Evolutionary conservation across 1,139 yeast genomes (phyloP).

Genomic region (Ogataea hybrid): DNA sequence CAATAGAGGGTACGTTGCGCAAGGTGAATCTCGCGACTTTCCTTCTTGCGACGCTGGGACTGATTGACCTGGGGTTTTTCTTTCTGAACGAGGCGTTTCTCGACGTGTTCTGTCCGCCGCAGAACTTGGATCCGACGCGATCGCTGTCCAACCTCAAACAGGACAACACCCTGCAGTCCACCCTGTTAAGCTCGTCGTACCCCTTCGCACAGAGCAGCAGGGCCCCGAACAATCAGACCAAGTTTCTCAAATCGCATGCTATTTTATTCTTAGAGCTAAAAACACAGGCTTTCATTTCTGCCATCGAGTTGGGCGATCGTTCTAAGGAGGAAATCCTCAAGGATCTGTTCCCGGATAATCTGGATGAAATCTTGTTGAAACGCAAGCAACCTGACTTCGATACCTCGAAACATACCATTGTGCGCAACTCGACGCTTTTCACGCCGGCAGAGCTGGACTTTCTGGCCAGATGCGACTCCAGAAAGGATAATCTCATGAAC

Average conservation of each 20-base stretch:
- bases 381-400: conserved; percentile 39
- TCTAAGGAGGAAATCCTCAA: conserved; percentile 68
- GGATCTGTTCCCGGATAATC: conserved; percentile 68
- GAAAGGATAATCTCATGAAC: conserved; percentile 61
- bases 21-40: conserved; percentile 88
- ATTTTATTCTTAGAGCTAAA: conserved; percentile 78
- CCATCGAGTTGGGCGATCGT: conserved; percentile 70
- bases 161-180: conserved; percentile 19
- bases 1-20: conserved; percentile 67
- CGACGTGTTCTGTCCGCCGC: conserved; percentile 76
- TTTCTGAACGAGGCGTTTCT: conserved; percentile 80
- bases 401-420: conserved; percentile 19
- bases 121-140: conserved; percentile 35
- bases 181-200: conserved; percentile 12
- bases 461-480: conserved; percentile 61
- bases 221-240: conserved; percentile 31
- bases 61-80: conserved; percentile 83
- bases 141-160: conserved; percentile 28
- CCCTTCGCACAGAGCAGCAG: conserved; percentile 11
- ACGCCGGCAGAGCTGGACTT: conserved; percentile 75
- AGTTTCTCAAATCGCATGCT: conserved; percentile 78
- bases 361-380: conserved; percentile 53
- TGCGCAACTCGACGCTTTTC: conserved; percentile 34
- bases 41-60: conserved; percentile 78
- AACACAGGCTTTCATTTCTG: conserved; percentile 93